These are phyloP conservation scores for Domatiomyces globalis DNA, from an alignment of 2,329 filamentous ascomycete genomes.

Conservation along the genomic window DNA sequence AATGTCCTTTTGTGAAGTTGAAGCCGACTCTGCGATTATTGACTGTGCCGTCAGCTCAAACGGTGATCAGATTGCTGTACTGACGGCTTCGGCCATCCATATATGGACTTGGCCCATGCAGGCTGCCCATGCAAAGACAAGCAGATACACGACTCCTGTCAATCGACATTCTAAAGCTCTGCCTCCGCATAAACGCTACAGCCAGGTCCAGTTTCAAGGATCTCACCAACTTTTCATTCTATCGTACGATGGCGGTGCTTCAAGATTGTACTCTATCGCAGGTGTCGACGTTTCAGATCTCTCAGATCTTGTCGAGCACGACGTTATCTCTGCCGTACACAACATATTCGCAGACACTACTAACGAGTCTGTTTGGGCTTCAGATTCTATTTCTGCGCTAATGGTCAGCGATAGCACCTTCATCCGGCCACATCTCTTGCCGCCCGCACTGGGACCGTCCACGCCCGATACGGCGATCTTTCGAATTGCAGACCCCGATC, in stretches of 20 bases:
- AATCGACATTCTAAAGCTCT: constrained; percentile 12
- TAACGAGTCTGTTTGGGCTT: constrained; percentile 5
- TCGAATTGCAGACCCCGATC: neutral
- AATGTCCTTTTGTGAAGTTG: constrained; percentile 70
- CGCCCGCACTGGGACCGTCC: neutral
- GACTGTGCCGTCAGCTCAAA: constrained; percentile 61
- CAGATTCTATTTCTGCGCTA: constrained; percentile 1
- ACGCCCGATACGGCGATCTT: constrained; percentile 2
- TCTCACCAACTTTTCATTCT: constrained; percentile 30
- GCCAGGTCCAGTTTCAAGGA: constrained; percentile 35
- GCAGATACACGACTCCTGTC: constrained; percentile 33
- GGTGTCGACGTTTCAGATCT: constrained; percentile 1
- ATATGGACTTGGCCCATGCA: constrained; percentile 53
- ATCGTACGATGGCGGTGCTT: constrained; percentile 12
- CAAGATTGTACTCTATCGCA: neutral
- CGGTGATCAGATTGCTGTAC: constrained; percentile 53
- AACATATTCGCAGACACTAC: constrained; percentile 10
- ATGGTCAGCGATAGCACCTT: neutral
- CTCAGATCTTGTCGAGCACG: constrained; percentile 2
- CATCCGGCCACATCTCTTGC: neutral
- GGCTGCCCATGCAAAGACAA: constrained; percentile 33
- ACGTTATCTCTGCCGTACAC: neutral
- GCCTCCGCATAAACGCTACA: neutral
- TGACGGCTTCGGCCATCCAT: constrained; percentile 53
- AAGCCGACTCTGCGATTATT: constrained; percentile 46